These are phyloP conservation scores for Dothideomycetidae sp. DNA, from an alignment of 2,329 filamentous ascomycete genomes.

Conservation along the genomic window DNA sequence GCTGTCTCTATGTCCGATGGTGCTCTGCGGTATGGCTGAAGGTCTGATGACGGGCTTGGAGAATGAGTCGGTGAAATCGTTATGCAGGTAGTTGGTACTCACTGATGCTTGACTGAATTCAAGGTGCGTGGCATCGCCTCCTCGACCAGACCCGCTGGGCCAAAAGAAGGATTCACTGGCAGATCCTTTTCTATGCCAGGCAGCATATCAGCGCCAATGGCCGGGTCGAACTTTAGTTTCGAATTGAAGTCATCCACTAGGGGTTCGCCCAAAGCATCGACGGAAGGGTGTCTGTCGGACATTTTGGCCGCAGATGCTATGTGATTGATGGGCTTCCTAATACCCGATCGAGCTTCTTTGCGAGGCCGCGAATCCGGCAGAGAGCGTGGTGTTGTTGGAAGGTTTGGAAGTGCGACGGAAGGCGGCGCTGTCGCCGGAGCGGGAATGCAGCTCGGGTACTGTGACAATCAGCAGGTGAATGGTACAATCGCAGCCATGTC, in stretches of 20 bases:
- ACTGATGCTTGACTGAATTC: conserved; percentile 4
- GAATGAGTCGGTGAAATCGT: not conserved
- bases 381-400: not conserved
- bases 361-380: not conserved
- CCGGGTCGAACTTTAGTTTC: conserved; percentile 7
- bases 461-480: not conserved
- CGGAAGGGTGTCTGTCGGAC: not conserved
- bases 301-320: not conserved
- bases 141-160: not conserved
- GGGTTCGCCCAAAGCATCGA: too few relatives aligned
- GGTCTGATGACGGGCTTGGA: conserved; percentile 5
- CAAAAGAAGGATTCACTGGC: conserved; percentile 1
- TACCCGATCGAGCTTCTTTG: not conserved
- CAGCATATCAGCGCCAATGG: not conserved
- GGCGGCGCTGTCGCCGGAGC: too few relatives aligned
- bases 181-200: conserved; percentile 4
- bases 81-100: not conserved
- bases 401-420: not conserved
- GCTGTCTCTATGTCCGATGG: conserved; percentile 3
- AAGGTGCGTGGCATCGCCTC: not conserved
- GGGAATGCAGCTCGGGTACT: conserved; percentile 6
- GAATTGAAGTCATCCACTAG: conserved; percentile 18
- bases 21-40: conserved; percentile 2
- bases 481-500: not conserved
- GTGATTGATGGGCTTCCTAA: not conserved